Evolutionary conservation across 345 rosid species (phyloP).

Genomic region (Euphorbia lathyris): DNA sequence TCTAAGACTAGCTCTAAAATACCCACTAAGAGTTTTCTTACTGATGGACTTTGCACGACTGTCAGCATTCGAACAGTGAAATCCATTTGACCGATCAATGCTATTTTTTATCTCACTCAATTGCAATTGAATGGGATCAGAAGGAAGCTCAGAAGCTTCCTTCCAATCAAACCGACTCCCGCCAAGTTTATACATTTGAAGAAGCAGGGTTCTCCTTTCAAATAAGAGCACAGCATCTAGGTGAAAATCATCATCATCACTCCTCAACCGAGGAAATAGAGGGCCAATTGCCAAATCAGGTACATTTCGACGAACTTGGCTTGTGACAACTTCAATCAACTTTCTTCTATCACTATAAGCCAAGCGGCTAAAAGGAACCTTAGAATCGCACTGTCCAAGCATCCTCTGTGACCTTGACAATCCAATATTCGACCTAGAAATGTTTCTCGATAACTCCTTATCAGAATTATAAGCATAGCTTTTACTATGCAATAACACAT

Average conservation of each 20-base stretch:
- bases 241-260: slow-evolving; percentile 39
- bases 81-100: slow-evolving; percentile 34
- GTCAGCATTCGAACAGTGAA: slow-evolving; percentile 27
- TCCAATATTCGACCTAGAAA: slow-evolving; percentile 40
- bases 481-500: slow-evolving; percentile 33
- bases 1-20: slow-evolving; percentile 49
- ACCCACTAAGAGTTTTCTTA: slow-evolving; percentile 47
- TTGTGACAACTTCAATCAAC: slow-evolving; percentile 59
- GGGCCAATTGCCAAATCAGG: slow-evolving; percentile 42
- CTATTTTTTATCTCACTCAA: slow-evolving; percentile 41
- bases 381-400: slow-evolving; percentile 30
- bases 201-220: slow-evolving; percentile 61
- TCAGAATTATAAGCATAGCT: slow-evolving; percentile 40
- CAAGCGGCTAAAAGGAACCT: slow-evolving; percentile 55
- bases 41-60: slow-evolving; percentile 29
- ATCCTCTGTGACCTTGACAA: slow-evolving; percentile 31
- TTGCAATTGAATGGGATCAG: slow-evolving; percentile 41
- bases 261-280: slow-evolving; percentile 52
- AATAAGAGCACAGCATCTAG: slow-evolving; percentile 39
- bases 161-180: slow-evolving; percentile 41
- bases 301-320: slow-evolving; percentile 40
- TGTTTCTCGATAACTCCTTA: slow-evolving; percentile 26
- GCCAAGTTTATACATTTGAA: slow-evolving; percentile 44
- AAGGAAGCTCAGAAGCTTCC: slow-evolving; percentile 30
- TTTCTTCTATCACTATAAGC: slow-evolving; percentile 65